Base-by-base conservation (phyloP, 192 early-diverging fungal genomes). In the Coemansia sp. region DNA sequence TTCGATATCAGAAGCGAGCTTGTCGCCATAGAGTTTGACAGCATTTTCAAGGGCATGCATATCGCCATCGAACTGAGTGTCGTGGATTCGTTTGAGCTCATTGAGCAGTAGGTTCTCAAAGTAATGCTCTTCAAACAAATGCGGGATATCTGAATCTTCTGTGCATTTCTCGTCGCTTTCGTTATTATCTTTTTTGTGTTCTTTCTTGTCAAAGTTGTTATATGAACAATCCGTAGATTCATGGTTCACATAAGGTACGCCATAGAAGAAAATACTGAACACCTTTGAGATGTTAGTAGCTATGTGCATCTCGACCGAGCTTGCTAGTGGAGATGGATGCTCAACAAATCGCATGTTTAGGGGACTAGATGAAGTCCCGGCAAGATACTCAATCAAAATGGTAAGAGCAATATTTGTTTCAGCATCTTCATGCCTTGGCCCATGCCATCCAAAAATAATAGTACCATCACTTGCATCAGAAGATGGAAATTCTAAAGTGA, bases 281-380 rank as follows among this genome's bases (percentile, higher is more conserved):
- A 84, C 79, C 7, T 84, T 77, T 54, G 88, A 76, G 20, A 89
- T 77, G 20, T 71, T 86, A 10, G 68, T 74, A 49, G 83, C 81
- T 25, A 91, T 61, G 39, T 87, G 85, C 45, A 81, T 84, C 41
- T 87, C 81, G 7, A 92, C 86, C 46, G 86, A 71, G 25, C 84
- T 87, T 8, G 90, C 90, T 54, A 85, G 75, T 5, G 92, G 92
- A 9, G 71, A 76, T 14, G 79, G 70, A 16, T 83, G 79, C 76
- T 95, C 93, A 7, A 92, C 89, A 88, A 94, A 94, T 17, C 77
- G 85, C 75, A 91, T 91, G 45, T 83, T 73, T 46, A 93, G 85
- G 5, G 90, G 91, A 37, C 88, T 89, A 3, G 91, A 88, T 14
- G 89, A 69, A 17, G 83, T 86, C 42, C 91, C 90, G 13, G 86